Percentiles rank a stretch among this genome's conserved stretches.
Conservation (phyloP, 129 eudicot species). For the Lonicera japonica region DNA sequence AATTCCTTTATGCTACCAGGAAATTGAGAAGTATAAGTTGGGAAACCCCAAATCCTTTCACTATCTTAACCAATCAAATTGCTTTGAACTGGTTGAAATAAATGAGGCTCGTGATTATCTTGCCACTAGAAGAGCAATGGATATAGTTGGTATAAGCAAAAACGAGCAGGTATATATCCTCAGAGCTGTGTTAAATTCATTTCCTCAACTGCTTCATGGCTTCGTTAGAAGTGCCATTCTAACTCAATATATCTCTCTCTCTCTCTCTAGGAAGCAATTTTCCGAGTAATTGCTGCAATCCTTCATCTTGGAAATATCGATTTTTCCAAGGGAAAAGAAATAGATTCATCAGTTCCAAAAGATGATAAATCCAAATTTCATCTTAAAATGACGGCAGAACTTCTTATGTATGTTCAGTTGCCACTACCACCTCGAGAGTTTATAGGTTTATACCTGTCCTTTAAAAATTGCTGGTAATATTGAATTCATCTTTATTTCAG, state of each 20-base stretch:
- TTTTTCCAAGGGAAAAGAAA: constrained; percentile 85
- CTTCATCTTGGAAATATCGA: constrained; percentile 96
- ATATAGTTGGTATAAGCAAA: constrained; percentile 89
- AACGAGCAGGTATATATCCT: constrained; percentile 63
- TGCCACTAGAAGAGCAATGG: constrained; percentile 98
- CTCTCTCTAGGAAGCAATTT: constrained; percentile 80
- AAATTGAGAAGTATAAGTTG: constrained; percentile 80
- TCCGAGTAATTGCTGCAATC: constrained; percentile 92
- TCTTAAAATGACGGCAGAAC: constrained; percentile 83
- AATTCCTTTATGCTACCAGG: constrained; percentile 39
- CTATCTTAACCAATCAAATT: constrained; percentile 96
- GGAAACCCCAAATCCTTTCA: constrained; percentile 83
- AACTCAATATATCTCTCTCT: constrained; percentile 6
- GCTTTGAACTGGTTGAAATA: constrained; percentile 82
- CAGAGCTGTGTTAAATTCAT: neutral
- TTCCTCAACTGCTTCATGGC: neutral
- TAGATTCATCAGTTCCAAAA: constrained; percentile 82
- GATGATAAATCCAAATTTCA: constrained; percentile 85
- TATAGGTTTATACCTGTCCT: constrained; percentile 3
- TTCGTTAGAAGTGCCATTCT: neutral
- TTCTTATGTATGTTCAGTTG: constrained; percentile 61
- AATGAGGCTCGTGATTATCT: constrained; percentile 87
- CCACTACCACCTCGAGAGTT: constrained; percentile 12
- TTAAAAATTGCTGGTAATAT: neutral
- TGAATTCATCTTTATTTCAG: constrained; percentile 30